A percentile compares a stretch with the other conserved stretches of the same genome.
These are phyloP conservation scores for Dimargaris cristalligena DNA, from an alignment of 192 early-diverging fungal genomes.

Conservation along the genomic window DNA sequence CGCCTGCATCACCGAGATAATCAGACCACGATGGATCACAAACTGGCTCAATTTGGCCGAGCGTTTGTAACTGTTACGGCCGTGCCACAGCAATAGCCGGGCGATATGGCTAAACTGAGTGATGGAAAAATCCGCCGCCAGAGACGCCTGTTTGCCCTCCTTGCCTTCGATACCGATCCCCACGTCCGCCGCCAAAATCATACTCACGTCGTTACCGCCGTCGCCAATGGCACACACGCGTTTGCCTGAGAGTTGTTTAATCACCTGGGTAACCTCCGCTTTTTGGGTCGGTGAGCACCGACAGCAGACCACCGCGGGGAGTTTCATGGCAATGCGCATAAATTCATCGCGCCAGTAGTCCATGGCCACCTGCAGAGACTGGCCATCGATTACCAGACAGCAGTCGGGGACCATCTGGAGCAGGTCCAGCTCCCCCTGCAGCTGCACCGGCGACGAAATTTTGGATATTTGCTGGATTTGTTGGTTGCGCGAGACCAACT, in stretches of 20 bases:
- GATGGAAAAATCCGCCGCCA: constrained; percentile 87
- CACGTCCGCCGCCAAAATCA: constrained; percentile 95
- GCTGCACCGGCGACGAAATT: constrained; percentile 29
- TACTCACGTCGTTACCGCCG: constrained; percentile 92
- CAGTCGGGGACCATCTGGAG: constrained; percentile 53
- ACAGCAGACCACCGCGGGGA: constrained; percentile 85
- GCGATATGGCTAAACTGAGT: constrained; percentile 78
- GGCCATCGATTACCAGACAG: constrained; percentile 82
- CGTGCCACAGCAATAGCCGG: constrained; percentile 83
- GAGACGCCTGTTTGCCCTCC: constrained; percentile 85
- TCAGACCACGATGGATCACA: constrained; percentile 91
- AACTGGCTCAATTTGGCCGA: constrained; percentile 91
- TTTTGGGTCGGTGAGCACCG: constrained; percentile 96
- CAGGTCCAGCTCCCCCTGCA: constrained; percentile 47
- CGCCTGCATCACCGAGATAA: constrained; percentile 95
- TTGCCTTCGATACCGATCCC: constrained; percentile 93
- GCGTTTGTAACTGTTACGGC: constrained; percentile 83
- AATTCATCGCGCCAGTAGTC: constrained; percentile 63
- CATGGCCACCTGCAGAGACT: constrained; percentile 64
- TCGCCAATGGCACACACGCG: constrained; percentile 83
- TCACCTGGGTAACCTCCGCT: constrained; percentile 70
- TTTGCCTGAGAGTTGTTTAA: constrained; percentile 55
- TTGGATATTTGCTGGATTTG: constrained; percentile 64
- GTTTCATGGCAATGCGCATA: constrained; percentile 49
- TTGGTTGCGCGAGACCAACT: constrained; percentile 75